Conservation (phyloP, 305 asterid species). For the Solanum hybrid region DNA sequence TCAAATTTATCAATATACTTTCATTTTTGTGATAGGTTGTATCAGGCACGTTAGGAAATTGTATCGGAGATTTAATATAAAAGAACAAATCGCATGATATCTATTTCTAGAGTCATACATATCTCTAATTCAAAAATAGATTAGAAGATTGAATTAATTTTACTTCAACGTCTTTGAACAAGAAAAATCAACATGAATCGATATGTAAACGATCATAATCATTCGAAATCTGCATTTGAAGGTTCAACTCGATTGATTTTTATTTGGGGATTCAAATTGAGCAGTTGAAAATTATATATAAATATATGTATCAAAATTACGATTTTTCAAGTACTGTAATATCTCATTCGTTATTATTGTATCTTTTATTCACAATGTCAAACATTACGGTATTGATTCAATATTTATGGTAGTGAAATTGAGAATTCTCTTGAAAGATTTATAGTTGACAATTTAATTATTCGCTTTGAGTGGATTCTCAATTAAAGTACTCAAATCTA, state of each 20-base stretch:
- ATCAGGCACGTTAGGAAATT: too few species aligned
- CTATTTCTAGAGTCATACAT: neutral
- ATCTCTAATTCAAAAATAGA: neutral
- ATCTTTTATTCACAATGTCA: neutral
- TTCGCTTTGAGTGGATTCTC: neutral
- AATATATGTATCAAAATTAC: neutral
- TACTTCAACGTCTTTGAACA: neutral
- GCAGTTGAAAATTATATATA: neutral
- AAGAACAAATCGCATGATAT: neutral
- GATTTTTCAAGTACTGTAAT: neutral
- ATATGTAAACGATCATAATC: neutral
- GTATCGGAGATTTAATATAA: too few species aligned
- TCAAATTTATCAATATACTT: neutral
- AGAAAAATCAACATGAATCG: neutral
- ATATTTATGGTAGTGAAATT: neutral
- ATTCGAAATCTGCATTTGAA: neutral
- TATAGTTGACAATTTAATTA: neutral
- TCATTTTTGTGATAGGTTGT: too few species aligned
- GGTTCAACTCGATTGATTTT: neutral
- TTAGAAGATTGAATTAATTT: neutral
- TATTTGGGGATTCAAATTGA: neutral
- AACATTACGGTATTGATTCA: neutral
- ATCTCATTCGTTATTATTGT: neutral
- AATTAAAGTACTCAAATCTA: neutral
- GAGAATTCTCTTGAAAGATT: neutral